phyloP scores from a whole-genome alignment of 2,329 filamentous ascomycete species.

The Exophiala lecanii-corni region DNA sequence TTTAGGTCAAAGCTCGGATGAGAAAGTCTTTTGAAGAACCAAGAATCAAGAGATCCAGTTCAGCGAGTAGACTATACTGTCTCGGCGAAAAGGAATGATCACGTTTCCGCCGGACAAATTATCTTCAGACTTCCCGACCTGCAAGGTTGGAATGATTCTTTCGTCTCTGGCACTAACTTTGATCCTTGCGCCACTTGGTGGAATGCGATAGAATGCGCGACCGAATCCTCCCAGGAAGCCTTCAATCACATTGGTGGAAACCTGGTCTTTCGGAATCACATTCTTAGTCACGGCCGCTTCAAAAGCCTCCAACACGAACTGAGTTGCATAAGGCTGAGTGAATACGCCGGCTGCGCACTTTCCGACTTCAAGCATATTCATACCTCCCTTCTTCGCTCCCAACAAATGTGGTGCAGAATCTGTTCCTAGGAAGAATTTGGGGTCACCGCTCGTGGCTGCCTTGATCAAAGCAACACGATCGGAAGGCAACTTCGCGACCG shows the following conservation, averaged over 20 bases:
- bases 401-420: slow-evolving; percentile 66
- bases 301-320: slow-evolving; percentile 55
- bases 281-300: slow-evolving; percentile 52
- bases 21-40: neutral
- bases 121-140: neutral
- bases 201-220: slow-evolving; percentile 46
- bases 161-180: slow-evolving; percentile 15
- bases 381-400: slow-evolving; percentile 50
- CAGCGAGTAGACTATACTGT: slow-evolving; percentile 17
- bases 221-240: slow-evolving; percentile 56
- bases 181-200: slow-evolving; percentile 12
- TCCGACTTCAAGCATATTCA: slow-evolving; percentile 27
- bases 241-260: slow-evolving; percentile 51
- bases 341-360: slow-evolving; percentile 56
- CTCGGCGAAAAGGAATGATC: slow-evolving; percentile 18
- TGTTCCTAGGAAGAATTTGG: slow-evolving; percentile 65
- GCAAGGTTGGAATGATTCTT: slow-evolving; percentile 10
- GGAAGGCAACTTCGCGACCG: slow-evolving; percentile 65
- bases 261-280: slow-evolving; percentile 49
- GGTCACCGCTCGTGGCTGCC: slow-evolving; percentile 50
- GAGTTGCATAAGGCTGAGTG: slow-evolving; percentile 57
- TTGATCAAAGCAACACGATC: slow-evolving; percentile 69
- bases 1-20: too few species aligned
- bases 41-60: slow-evolving; percentile 11
- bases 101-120: slow-evolving; percentile 12